Percentiles rank a stretch among this genome's conserved stretches.
phyloP scores from a whole-genome alignment of 768 basidiomycete species.

The Mycena galopus region DNA sequence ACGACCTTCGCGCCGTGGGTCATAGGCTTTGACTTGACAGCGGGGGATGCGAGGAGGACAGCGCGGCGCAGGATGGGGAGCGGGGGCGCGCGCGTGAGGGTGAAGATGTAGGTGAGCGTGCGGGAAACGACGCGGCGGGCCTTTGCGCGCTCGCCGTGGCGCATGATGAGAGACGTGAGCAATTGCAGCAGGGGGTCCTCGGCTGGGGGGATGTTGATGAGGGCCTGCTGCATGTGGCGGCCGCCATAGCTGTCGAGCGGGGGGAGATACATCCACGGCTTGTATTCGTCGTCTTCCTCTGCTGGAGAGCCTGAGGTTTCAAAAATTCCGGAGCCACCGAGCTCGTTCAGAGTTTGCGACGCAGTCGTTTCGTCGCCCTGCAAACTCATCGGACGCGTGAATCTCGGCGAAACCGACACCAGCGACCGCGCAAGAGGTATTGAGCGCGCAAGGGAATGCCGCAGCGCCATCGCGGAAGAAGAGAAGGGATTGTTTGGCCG shows the following conservation, averaged over 20 bases:
- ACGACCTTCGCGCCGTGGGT: constrained; percentile 76
- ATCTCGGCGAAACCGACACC: not conserved
- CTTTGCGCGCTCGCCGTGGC: constrained; percentile 73
- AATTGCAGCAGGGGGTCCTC: constrained; percentile 80
- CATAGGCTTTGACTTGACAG: constrained; percentile 71
- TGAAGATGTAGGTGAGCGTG: constrained; percentile 82
- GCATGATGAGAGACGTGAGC: constrained; percentile 72
- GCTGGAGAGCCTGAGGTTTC: not conserved
- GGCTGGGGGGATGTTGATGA: constrained; percentile 76
- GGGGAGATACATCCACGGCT: constrained; percentile 25
- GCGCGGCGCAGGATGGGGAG: constrained; percentile 85
- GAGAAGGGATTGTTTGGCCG: too few relatives aligned
- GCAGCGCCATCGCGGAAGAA: not conserved
- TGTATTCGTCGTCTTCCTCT: not conserved
- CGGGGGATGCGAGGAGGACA: constrained; percentile 75
- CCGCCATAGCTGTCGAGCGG: too few relatives aligned
- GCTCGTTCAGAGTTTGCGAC: constrained; percentile 32
- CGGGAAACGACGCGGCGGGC: constrained; percentile 68
- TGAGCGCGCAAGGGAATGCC: too few relatives aligned
- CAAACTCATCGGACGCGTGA: not conserved
- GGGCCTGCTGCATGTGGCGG: constrained; percentile 24
- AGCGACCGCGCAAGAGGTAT: not conserved
- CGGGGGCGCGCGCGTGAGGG: constrained; percentile 82
- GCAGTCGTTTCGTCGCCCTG: constrained; percentile 6
- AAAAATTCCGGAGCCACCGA: constrained; percentile 31